phyloP scores from a whole-genome alignment of 176 grass and related monocot species.

The Carex pumila region DNA sequence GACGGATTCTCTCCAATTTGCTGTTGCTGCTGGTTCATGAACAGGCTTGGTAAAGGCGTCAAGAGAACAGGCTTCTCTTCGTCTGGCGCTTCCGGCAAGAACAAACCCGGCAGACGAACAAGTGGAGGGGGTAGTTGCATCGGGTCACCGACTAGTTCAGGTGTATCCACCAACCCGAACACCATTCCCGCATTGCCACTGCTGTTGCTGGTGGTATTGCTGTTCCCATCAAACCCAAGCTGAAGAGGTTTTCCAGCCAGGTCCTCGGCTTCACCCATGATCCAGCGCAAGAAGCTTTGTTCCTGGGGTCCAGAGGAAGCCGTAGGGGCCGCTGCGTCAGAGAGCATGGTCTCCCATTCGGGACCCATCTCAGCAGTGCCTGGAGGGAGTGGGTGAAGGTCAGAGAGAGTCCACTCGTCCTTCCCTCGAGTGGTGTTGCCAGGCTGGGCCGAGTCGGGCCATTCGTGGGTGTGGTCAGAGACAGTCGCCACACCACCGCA shows the following conservation, averaged over 20 bases:
- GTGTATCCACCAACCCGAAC: slow-evolving; percentile 36
- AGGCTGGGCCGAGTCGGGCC: slow-evolving; percentile 32
- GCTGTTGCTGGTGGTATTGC: slow-evolving; percentile 23
- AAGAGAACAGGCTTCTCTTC: not conserved
- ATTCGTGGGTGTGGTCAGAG: slow-evolving; percentile 35
- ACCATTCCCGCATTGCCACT: slow-evolving; percentile 35
- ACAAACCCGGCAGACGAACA: not conserved
- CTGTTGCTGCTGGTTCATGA: slow-evolving; percentile 34
- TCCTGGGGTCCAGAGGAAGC: slow-evolving; percentile 31
- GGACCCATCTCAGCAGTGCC: slow-evolving; percentile 20
- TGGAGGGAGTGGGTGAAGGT: slow-evolving; percentile 54
- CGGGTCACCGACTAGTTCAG: slow-evolving; percentile 34
- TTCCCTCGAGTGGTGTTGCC: slow-evolving; percentile 31
- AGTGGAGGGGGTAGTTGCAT: slow-evolving; percentile 15
- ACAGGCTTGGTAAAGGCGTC: slow-evolving; percentile 25
- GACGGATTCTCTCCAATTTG: slow-evolving; percentile 28
- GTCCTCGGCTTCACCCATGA: slow-evolving; percentile 58
- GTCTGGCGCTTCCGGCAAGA: not conserved
- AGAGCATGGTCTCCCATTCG: slow-evolving; percentile 59
- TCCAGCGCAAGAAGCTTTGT: slow-evolving; percentile 81
- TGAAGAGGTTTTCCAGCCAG: not conserved
- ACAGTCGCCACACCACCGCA: slow-evolving; percentile 63
- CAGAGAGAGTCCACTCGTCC: slow-evolving; percentile 34
- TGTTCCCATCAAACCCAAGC: not conserved
- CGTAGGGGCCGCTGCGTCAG: not conserved